Evolutionary conservation across 352 stramenopile genomes (phyloP).

Genomic region (Phytophthora ramorum): DNA sequence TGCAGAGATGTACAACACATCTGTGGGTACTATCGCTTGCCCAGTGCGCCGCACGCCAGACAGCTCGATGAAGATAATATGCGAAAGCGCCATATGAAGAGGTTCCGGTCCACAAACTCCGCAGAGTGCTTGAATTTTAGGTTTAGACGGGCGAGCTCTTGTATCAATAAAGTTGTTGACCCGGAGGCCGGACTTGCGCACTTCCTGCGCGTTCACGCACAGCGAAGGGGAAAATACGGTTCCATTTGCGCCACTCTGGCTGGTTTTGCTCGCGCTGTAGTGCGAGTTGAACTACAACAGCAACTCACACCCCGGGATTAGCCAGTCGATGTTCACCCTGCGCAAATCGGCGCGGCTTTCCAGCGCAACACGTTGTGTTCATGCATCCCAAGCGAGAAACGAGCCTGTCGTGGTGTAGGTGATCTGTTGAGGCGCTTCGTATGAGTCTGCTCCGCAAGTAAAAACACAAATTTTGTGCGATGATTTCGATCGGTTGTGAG

Average conservation of each 20-base stretch:
- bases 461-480: conserved; percentile 18
- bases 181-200: conserved; percentile 4
- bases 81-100: conserved; percentile 29
- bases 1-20: not conserved
- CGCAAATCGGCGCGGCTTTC: conserved; percentile 16
- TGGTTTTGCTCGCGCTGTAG: not conserved
- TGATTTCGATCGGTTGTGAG: conserved; percentile 11
- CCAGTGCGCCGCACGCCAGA: conserved; percentile 13
- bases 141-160: not conserved
- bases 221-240: conserved; percentile 20
- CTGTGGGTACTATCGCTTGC: conserved; percentile 2
- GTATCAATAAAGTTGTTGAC: not conserved
- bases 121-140: not conserved
- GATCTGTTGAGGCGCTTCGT: not conserved
- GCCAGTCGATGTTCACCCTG: conserved; percentile 5
- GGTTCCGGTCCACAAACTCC: conserved; percentile 17
- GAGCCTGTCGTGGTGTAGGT: conserved; percentile 12
- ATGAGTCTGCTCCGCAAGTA: conserved; percentile 4
- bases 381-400: conserved; percentile 7
- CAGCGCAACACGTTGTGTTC: conserved; percentile 13
- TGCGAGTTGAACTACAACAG: conserved; percentile 14
- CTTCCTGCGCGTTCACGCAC: conserved; percentile 3
- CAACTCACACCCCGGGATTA: not conserved
- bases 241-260: conserved; percentile 15
- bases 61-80: conserved; percentile 9